Base-by-base conservation (phyloP, 805 yeast genomes). In the Soucietia sequanensis region DNA sequence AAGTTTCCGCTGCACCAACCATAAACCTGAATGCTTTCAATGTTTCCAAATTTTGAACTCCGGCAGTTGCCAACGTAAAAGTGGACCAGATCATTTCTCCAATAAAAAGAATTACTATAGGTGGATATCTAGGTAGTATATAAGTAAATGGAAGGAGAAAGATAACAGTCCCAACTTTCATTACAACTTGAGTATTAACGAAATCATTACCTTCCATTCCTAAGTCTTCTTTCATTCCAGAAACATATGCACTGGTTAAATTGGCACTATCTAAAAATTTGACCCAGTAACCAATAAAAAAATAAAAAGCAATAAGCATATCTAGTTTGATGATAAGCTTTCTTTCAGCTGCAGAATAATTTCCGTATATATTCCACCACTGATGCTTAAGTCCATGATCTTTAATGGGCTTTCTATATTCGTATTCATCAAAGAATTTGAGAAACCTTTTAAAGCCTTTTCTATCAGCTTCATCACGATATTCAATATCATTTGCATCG, bases 381-480 rank as follows among this genome's bases (percentile, higher is more conserved):
- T 44, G 48, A 48, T 47, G 36, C 33, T 43, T 39, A 35, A 47
- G 47, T 26, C 30, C 34, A 4, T 53, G 37, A 12, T 44, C 46
- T 11, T 36, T 23, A 27, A 41, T 44, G 23, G 48, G 50, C 25
- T 38, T 30, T 14, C 63, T 36, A 40, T 59, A 57, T 35, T 59
- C 63, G 35, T 50, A 59, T 39, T 59, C 63, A 38, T 59, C 63
- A 27, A 73, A 74, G 39, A 58, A 72, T 19, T 62, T 64, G 61
- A 62, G n/a, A n/a, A n/a, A n/a, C n/a, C n/a, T n/a, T n/a, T n/a
- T n/a, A n/a, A n/a, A 71, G 75, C 78, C 75, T 23, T 68, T 62
- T 31, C 78, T 60, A 41, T 69, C 50, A 6, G 77, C 76, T 49
- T 75, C 80, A 47, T 76, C 80, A 42, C 80, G 57, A 47, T 66